Conservation (phyloP, 2,329 filamentous ascomycete species). For the Fusarium oligoseptatum region DNA sequence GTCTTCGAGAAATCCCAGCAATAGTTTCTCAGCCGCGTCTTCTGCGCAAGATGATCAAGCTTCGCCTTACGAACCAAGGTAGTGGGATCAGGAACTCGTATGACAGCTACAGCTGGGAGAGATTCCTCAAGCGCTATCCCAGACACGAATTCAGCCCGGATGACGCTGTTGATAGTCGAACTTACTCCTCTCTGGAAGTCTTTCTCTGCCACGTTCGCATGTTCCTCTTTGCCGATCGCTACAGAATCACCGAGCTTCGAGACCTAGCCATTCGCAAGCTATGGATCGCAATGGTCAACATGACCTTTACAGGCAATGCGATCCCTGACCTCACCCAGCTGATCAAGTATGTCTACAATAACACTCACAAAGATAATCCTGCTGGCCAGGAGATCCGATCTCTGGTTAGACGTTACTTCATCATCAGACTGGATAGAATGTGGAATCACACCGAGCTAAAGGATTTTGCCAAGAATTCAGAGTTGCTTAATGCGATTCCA, state of each 20-base stretch:
- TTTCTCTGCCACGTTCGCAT: not conserved
- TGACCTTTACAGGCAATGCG: not conserved
- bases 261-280: not conserved
- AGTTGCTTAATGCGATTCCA: not conserved
- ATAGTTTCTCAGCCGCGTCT: not conserved
- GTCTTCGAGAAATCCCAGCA: not conserved
- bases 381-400: not conserved
- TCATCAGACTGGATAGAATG: not conserved
- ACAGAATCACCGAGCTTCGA: not conserved
- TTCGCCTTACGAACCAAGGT: not conserved
- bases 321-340: not conserved
- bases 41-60: not conserved
- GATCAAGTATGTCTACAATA: not conserved
- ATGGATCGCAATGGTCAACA: not conserved
- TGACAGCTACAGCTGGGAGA: not conserved
- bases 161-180: not conserved
- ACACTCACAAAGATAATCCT: not conserved
- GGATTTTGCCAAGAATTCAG: not conserved
- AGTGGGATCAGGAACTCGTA: not conserved
- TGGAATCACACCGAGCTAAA: not conserved
- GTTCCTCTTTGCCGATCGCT: not conserved
- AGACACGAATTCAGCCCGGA: not conserved
- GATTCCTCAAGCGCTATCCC: not conserved
- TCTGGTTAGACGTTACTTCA: not conserved
- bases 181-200: not conserved